phyloP scores from a whole-genome alignment of 306 rosid genomes.

The Benincasa hispida region DNA sequence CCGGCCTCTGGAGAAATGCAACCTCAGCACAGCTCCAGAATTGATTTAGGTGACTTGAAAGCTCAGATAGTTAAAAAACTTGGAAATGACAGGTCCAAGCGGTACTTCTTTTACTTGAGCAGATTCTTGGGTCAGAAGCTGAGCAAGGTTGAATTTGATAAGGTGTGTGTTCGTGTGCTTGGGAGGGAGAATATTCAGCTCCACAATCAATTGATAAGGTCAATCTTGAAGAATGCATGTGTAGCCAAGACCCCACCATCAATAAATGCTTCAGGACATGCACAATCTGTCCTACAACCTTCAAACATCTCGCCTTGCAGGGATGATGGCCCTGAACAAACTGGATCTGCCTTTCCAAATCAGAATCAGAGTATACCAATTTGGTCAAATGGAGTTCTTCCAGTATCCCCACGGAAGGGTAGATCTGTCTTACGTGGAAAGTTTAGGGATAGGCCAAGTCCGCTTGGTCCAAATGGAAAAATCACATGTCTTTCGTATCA shows the following conservation, averaged over 20 bases:
- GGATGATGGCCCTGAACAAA: conserved; percentile 69
- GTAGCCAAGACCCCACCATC: conserved; percentile 85
- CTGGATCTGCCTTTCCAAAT: conserved; percentile 33
- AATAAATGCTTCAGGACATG: conserved; percentile 29
- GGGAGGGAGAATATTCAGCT: conserved; percentile 77
- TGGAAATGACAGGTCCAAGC: conserved; percentile 65
- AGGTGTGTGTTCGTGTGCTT: conserved; percentile 48
- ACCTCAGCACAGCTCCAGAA: conserved; percentile 80
- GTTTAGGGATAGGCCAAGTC: conserved; percentile 86
- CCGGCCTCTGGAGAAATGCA: conserved; percentile 77
- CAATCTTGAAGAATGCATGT: conserved; percentile 83
- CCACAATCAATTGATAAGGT: conserved; percentile 73
- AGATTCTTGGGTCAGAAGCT: conserved; percentile 79
- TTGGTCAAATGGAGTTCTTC: conserved; percentile 84
- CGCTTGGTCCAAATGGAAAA: conserved; percentile 95
- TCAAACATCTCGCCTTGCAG: conserved; percentile 45
- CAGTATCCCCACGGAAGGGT: conserved; percentile 57
- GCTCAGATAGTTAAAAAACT: conserved; percentile 70
- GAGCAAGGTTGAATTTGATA: conserved; percentile 77
- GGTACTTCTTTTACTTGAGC: conserved; percentile 55
- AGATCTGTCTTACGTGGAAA: conserved; percentile 62
- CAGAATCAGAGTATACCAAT: conserved; percentile 47
- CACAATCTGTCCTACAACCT: conserved; percentile 40
- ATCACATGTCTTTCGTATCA: conserved; percentile 40
- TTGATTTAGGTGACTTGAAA: conserved; percentile 84